phyloP scores from a whole-genome alignment of 2,329 filamentous ascomycete species.

The Fusarium verrucosum region DNA sequence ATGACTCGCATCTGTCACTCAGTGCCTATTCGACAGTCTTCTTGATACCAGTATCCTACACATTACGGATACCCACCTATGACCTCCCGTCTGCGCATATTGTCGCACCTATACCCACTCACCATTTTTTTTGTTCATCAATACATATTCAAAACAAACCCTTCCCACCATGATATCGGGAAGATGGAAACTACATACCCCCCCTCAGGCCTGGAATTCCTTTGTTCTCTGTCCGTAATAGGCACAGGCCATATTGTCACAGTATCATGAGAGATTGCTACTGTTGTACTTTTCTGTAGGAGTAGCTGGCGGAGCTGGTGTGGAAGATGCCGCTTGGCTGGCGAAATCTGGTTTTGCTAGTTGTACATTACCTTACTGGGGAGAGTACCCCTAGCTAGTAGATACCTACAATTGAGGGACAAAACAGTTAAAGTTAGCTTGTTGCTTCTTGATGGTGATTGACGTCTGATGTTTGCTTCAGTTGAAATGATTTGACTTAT shows the following conservation, averaged over 20 bases:
- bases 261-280: constrained; percentile 39
- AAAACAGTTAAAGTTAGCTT: constrained; percentile 45
- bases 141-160: constrained; percentile 38
- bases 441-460: constrained; percentile 1
- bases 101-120: constrained; percentile 43
- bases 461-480: background rate
- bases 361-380: constrained; percentile 41
- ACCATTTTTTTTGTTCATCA: constrained; percentile 40
- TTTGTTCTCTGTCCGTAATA: constrained; percentile 22
- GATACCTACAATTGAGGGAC: constrained; percentile 44
- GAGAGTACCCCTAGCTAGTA: constrained; percentile 34
- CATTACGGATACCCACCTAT: constrained; percentile 36
- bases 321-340: constrained; percentile 27
- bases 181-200: constrained; percentile 37
- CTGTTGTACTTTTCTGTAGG: constrained; percentile 42
- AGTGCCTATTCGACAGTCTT: constrained; percentile 33
- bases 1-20: constrained; percentile 30
- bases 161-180: constrained; percentile 23
- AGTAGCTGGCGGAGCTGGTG: constrained; percentile 38
- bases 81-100: constrained; percentile 35
- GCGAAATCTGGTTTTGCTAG: constrained; percentile 32
- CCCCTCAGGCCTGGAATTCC: constrained; percentile 38
- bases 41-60: constrained; percentile 42
- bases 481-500: background rate
- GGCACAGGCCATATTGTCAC: constrained; percentile 34